Conservation (phyloP, 306 rosid species). For the Ochetophila trinervis region DNA sequence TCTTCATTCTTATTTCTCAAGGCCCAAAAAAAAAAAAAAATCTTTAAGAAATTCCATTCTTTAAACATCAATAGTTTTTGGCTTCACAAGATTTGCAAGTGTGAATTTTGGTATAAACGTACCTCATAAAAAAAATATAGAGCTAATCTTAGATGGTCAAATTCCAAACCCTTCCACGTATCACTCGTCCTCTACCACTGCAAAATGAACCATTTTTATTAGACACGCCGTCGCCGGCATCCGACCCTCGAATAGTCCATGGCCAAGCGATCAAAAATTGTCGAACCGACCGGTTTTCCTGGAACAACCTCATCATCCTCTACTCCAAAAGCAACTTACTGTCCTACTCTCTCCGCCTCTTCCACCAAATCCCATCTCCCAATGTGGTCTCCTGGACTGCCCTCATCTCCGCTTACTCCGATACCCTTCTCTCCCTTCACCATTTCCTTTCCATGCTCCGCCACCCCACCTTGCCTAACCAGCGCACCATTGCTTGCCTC, state of each 20-base stretch:
- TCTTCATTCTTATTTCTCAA: no score
- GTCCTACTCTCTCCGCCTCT: slow-evolving; percentile 47
- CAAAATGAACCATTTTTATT: not conserved
- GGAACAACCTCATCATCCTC: slow-evolving; percentile 56
- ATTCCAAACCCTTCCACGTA: no score
- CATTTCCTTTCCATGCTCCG: slow-evolving; percentile 81
- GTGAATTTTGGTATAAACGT: no score
- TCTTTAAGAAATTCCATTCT: no score
- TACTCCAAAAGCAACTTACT: slow-evolving; percentile 50
- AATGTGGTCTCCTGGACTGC: slow-evolving; percentile 79
- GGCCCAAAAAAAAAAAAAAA: no score
- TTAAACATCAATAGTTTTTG: no score
- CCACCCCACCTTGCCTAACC: slow-evolving; percentile 65
- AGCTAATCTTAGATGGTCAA: no score
- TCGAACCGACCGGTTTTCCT: slow-evolving; percentile 26
- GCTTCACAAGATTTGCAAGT: no score
- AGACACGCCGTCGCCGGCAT: slow-evolving; percentile 4
- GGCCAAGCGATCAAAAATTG: slow-evolving; percentile 45
- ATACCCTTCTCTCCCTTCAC: slow-evolving; percentile 48
- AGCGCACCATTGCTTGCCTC: slow-evolving; percentile 67
- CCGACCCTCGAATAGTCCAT: slow-evolving; percentile 60
- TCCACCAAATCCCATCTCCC: slow-evolving; percentile 57
- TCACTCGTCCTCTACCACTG: no score
- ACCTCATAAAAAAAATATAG: no score
- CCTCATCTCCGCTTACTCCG: slow-evolving; percentile 58